Evolutionary conservation across 331 rosid genomes (phyloP), one percentile per base, ranked within the genome.

Genomic region (Prunus yedoensis): DNA sequence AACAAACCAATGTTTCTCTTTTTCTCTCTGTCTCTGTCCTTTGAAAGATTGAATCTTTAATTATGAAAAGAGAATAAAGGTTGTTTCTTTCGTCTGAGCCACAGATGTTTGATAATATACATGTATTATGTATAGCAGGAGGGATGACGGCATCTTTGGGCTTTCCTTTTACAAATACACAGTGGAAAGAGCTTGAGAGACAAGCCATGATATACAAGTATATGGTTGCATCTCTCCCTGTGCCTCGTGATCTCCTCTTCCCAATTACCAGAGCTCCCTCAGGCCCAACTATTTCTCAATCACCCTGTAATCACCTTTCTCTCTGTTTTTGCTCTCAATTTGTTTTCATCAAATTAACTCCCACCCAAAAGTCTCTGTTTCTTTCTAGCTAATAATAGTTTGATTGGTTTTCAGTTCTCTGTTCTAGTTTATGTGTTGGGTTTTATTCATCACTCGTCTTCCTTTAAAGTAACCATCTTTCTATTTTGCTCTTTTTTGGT

Each of bases 191-290:
- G 81, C 93, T 91, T 70, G 85, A 91, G 70, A 89, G 95, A 78
- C 97, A 91, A 82, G 93, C 93, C 16, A 85, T 89, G 97, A 87
- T 91, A n/a, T 91, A 86, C 89, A 91, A 91, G 82, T 91, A 91
- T 88, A 89, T 91, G 87, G 74, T 86, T 89, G 91, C 91, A 38
- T 80, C 91, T 78, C 74, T 86, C 73, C 96, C 97, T 68, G 89
- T 91, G 61, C 96, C 97, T 58, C 68, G 76, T 71, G 79, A 85
- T 50, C 97, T 89, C 14, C 95, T 90, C 35, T 74, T 83, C 2
- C 76, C 89, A 14, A 1, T 25, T 15, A 25, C 51, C 10, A 43
- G 68, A 60, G 32, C n/a, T 7, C 2, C 74, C 20, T n/a, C 88
- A 10, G 23, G 23, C 47, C 25, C 77, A 4, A 35, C 80, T 35